A percentile compares a stretch with the other conserved stretches of the same genome.
Evolutionary conservation across 1,284 basidiomycete genomes (phyloP).

Genomic region (Trichosporon faecale): DNA sequence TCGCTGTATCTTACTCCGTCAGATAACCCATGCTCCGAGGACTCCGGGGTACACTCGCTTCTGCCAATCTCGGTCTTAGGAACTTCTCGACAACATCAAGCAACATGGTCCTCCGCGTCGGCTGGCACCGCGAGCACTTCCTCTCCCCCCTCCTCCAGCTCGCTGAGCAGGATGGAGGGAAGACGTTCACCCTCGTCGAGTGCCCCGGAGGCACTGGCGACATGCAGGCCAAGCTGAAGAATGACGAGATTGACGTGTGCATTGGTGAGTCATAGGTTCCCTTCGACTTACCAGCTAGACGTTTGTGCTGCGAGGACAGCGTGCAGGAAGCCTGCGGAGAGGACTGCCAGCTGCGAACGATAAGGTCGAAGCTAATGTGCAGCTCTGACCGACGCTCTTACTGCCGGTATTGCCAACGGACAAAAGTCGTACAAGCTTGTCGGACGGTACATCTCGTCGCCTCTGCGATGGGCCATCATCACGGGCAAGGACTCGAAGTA

Average conservation of each 20-base stretch:
- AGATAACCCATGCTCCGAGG: not conserved
- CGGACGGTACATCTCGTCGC: constrained; percentile 85
- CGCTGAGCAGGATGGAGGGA: constrained; percentile 59
- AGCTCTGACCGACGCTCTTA: constrained; percentile 88
- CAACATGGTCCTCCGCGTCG: constrained; percentile 42
- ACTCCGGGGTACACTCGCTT: not conserved
- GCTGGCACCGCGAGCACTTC: constrained; percentile 80
- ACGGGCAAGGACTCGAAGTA: constrained; percentile 75
- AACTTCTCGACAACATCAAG: not conserved
- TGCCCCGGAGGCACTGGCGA: constrained; percentile 93
- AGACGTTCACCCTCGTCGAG: constrained; percentile 77
- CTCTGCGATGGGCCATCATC: constrained; percentile 89
- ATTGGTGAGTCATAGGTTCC: constrained; percentile 58
- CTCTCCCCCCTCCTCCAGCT: constrained; percentile 76
- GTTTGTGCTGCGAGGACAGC: too few relatives aligned
- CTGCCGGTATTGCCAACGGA: constrained; percentile 87
- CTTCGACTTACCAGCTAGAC: too few relatives aligned
- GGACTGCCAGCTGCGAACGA: not conserved
- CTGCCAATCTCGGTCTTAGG: not conserved
- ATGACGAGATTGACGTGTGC: constrained; percentile 83
- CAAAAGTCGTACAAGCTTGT: constrained; percentile 83
- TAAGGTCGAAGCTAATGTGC: not conserved
- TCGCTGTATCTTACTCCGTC: not conserved
- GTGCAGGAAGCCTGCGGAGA: not conserved
- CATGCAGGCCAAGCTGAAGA: constrained; percentile 74